Evolutionary conservation across 2,329 filamentous ascomycete species (phyloP).

Genomic region (Bimuria novae-zelandiae): DNA sequence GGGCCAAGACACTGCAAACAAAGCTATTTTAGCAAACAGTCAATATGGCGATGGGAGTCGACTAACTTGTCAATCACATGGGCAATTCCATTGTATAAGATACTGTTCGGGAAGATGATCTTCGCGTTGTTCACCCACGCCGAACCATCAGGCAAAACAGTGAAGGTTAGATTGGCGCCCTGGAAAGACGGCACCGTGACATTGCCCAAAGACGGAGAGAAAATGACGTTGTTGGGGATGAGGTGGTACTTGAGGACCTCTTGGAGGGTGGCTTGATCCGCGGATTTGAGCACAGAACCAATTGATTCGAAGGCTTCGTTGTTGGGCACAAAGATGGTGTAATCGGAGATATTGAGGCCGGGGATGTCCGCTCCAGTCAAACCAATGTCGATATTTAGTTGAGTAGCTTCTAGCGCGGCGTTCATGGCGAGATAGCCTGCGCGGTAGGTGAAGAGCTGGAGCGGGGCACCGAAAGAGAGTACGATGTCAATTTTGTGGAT

Average conservation of each 20-base stretch:
- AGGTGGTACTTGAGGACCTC: slow-evolving; percentile 33
- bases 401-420: slow-evolving; percentile 23
- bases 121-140: slow-evolving; percentile 32
- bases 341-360: slow-evolving; percentile 56
- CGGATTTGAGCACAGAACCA: slow-evolving; percentile 26
- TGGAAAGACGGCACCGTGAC: slow-evolving; percentile 28
- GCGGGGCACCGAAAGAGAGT: slow-evolving; percentile 29
- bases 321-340: slow-evolving; percentile 79
- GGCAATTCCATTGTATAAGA: slow-evolving; percentile 32
- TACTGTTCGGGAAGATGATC: slow-evolving; percentile 29
- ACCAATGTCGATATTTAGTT: slow-evolving; percentile 29
- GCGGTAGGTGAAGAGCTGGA: slow-evolving; percentile 34
- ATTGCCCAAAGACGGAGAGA: slow-evolving; percentile 31
- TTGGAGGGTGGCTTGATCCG: slow-evolving; percentile 24
- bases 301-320: slow-evolving; percentile 73
- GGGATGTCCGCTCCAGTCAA: slow-evolving; percentile 15
- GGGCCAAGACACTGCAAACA: slow-evolving; percentile 19
- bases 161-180: slow-evolving; percentile 28
- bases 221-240: slow-evolving; percentile 33
- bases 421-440: slow-evolving; percentile 32
- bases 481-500: slow-evolving; percentile 35
- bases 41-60: no score
- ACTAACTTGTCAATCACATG: slow-evolving; percentile 32
- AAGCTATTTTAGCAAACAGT: background rate
- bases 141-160: slow-evolving; percentile 28